Evolutionary conservation across 1,139 yeast species (phyloP), one percentile per base, ranked within the genome.

Genomic region (Yamadazyma dushanensis): DNA sequence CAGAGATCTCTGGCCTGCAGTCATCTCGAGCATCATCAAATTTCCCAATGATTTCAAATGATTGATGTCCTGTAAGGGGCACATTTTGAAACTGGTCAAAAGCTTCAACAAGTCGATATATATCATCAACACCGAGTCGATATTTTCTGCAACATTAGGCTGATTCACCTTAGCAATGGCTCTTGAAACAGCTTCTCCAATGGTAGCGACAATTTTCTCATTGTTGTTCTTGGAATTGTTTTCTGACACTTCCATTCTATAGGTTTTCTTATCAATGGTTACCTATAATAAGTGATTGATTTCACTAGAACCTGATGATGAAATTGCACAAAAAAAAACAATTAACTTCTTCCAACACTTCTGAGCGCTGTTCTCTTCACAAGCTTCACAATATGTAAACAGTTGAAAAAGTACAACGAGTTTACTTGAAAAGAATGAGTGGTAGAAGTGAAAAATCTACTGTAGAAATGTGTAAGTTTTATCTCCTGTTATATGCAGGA

Each of bases 41-140:
- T 29, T 27, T 11, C 31, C 18, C 11, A 40, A 34, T 3, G 35
- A 27, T 7, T 18, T 13, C 37, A 37, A 34, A 17, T 24, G 31
- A 14, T 38, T 37, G 15, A 35, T 19, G 5, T 61, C 57, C 1
- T 50, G 51, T 6, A 61, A 68, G 8, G 64, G 67, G 31, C 83
- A 60, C 0, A 47, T 43, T n/a, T 89, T 79, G 1, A 41, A 41
- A n/a, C 27, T 26, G 23, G 23, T 32, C 15, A 41, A 26, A 15
- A 41, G 24, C 29, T 36, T 36, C 17, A 41, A 21, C 6, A 37
- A 21, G 16, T 41, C 42, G 13, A 13, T 16, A 16, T 31, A 37
- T 3, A 35, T 16, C 3, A 21, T 13, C 19, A 39, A 29, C 8
- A 35, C 15, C 8, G 13, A 16, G 10, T 38, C 39, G n/a, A 29